Evolutionary conservation across 106 monocot genomes (phyloP).

Genomic region (Dendrobium huoshanense): DNA sequence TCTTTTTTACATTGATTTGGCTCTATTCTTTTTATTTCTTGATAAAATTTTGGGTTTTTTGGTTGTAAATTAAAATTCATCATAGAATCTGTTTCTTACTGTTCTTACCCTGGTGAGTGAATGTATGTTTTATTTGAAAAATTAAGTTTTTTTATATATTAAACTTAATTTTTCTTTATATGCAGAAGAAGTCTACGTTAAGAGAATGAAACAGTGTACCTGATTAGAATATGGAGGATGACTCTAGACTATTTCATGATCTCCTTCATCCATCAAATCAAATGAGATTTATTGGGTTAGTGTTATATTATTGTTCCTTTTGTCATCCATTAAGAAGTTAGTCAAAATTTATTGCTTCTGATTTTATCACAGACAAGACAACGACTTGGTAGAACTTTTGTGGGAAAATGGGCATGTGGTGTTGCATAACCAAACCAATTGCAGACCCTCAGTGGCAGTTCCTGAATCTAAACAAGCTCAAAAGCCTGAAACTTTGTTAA

Average conservation of each 20-base stretch:
- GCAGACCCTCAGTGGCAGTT: slow-evolving; percentile 7
- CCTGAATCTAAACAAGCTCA: slow-evolving; percentile 14
- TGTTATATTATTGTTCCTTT: neutral
- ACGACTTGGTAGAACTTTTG: slow-evolving; percentile 54
- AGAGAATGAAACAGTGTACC: slow-evolving; percentile 28
- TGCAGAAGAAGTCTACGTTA: neutral
- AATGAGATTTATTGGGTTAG: slow-evolving; percentile 21
- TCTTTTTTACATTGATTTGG: no score
- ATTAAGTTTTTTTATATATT: no score
- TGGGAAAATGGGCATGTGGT: slow-evolving; percentile 67
- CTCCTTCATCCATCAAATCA: slow-evolving; percentile 13
- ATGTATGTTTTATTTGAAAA: no score
- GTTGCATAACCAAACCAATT: slow-evolving; percentile 56
- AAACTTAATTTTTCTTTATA: no score
- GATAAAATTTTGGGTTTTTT: no score
- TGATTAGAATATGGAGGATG: slow-evolving; percentile 33
- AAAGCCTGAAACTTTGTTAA: slow-evolving; percentile 8
- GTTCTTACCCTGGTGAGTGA: no score
- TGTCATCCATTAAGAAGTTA: neutral
- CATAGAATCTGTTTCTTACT: no score
- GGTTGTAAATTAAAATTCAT: no score
- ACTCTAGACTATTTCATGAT: slow-evolving; percentile 13
- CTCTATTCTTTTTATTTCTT: no score
- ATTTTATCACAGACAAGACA: slow-evolving; percentile 15
- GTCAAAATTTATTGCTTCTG: neutral